Base-by-base conservation (phyloP, 805 yeast species). In the Alloascoidea africana region DNA sequence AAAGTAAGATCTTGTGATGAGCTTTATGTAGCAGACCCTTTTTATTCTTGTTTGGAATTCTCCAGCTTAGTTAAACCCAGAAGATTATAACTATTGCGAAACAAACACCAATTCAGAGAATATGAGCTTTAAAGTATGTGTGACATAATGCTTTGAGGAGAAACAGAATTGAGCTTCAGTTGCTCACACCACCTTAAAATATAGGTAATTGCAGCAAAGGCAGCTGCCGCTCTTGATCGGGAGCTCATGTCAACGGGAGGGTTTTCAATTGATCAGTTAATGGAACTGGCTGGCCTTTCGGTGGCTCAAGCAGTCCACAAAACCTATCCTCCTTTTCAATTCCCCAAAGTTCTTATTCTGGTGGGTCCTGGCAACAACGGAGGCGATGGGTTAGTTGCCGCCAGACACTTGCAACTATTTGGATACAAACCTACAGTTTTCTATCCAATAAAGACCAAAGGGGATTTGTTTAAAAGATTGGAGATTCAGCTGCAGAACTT, bases 281-380 rank as follows among this genome's bases (percentile, higher is more conserved):
- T 91, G 98, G 98, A 91, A 57, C 64, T 91, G 33, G 98, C 98
- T 0, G 98, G 98, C 0, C 65, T 87, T 18, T 75, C 96, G 2
- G 96, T 89, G 5, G 96, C 98, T 3, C 83, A 85, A 49, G 83
- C 94, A 1, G 68, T 87, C 2, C 74, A 71, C 50, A 68, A 65
- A 36, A 65, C 75, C 27, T 83, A 69, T 46, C 93, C 94, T 2
- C 75, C 75, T 1, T 34, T 39, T 4, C 39, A 52, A 8, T 34
- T 50, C 17, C 55, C 61, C 30, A 60, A 55, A 6, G 76, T 86
- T 1, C 59, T 87, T 33, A 68, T 91, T 1, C 62, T 91, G 3
- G 85, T 78, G 6, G 98, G 98, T 0, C 97, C 97, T 0, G 98
- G 98, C 1, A 91, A 91, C 51, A 91, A 91, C 51, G 89, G 67